Evolutionary conservation across 1,284 basidiomycete genomes (phyloP).

Genomic region (Retiboletus flavoniger): DNA sequence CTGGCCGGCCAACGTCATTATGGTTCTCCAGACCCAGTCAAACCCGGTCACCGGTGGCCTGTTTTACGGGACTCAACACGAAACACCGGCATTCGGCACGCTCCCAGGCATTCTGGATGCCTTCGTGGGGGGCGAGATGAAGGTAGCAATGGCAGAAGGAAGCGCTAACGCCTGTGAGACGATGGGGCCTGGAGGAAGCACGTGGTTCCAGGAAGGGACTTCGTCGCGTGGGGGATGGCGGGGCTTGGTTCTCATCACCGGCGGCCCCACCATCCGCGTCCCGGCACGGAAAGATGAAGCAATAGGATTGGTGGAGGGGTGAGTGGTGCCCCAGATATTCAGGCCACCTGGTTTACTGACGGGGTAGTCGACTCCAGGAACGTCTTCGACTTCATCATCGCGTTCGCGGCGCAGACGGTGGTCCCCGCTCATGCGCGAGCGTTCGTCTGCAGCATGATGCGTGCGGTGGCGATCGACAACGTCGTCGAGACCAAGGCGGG

Average conservation of each 20-base stretch:
- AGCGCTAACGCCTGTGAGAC: no score
- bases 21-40: fast-evolving
- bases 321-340: background rate
- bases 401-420: background rate
- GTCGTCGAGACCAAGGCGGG: background rate
- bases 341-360: no score
- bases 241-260: background rate
- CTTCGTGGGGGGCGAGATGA: background rate
- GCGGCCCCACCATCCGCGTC: background rate
- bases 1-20: background rate
- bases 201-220: background rate
- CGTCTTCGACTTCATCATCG: background rate
- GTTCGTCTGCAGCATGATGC: background rate
- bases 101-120: background rate
- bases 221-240: background rate
- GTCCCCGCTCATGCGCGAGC: background rate
- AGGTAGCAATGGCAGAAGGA: background rate
- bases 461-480: background rate
- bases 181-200: no score
- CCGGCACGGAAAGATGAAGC: background rate
- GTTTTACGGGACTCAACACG: background rate
- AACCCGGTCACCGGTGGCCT: background rate
- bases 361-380: background rate
- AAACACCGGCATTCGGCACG: background rate
- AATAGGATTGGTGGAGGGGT: background rate